Evolutionary conservation across 106 monocot species (phyloP).

Genomic region (Dendrobium officinale): DNA sequence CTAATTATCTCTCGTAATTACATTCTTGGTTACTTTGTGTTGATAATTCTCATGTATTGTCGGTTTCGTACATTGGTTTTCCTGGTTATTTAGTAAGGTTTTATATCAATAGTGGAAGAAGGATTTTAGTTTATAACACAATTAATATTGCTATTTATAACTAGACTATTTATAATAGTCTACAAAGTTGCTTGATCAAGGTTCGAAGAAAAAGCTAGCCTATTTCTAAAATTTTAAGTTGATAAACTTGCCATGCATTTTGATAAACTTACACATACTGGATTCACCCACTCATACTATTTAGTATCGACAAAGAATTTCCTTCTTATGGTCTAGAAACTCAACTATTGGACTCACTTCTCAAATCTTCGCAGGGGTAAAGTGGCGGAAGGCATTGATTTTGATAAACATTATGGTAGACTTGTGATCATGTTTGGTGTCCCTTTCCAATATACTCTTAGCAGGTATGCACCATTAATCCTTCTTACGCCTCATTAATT

Average conservation of each 20-base stretch:
- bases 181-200: not conserved
- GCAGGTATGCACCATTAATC: constrained; percentile 45
- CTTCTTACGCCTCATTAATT: too few species aligned
- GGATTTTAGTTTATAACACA: not conserved
- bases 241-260: not conserved
- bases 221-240: not conserved
- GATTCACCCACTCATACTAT: not conserved
- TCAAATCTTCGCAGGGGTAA: constrained; percentile 62
- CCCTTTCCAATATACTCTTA: constrained; percentile 97
- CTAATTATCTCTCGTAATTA: not conserved
- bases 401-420: constrained; percentile 98
- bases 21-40: not conserved
- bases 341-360: not conserved
- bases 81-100: not conserved
- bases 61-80: not conserved
- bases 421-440: constrained; percentile 99
- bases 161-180: not conserved
- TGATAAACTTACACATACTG: not conserved
- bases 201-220: not conserved
- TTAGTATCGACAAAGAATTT: not conserved
- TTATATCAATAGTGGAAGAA: not conserved
- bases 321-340: not conserved
- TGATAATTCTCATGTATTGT: not conserved
- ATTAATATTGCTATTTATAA: not conserved
- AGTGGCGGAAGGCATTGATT: constrained; percentile 99